Evolutionary conservation across 108 stramenopile species (phyloP).

Genomic region (Poteriospumella lacustris): DNA sequence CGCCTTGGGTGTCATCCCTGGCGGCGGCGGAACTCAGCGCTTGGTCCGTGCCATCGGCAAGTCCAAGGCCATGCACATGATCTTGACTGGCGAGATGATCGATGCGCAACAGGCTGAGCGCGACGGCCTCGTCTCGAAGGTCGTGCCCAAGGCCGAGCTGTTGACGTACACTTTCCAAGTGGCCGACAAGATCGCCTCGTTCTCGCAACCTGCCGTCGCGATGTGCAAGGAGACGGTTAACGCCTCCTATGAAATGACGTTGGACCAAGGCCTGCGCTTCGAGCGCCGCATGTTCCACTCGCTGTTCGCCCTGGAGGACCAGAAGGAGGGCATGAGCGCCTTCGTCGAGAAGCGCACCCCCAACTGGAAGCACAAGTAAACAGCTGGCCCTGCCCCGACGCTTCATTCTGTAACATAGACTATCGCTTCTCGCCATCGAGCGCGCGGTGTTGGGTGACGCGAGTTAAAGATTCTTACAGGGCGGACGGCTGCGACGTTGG

Average conservation of each 20-base stretch:
- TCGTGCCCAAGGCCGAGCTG: slow-evolving; percentile 69
- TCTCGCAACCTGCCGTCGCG: slow-evolving; percentile 68
- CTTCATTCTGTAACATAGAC: too few relatives aligned
- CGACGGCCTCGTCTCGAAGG: slow-evolving; percentile 82
- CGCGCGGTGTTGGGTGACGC: too few relatives aligned
- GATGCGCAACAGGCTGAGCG: slow-evolving; percentile 75
- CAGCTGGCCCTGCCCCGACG: too few relatives aligned
- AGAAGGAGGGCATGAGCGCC: slow-evolving; percentile 94
- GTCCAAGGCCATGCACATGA: slow-evolving; percentile 95
- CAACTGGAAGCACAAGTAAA: slow-evolving; percentile 67
- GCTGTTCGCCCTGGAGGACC: slow-evolving; percentile 91
- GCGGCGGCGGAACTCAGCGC: slow-evolving; percentile 85
- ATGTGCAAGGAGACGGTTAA: slow-evolving; percentile 96
- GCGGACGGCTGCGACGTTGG: too few relatives aligned
- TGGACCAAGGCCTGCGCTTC: slow-evolving; percentile 82
- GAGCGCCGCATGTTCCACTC: slow-evolving; percentile 94
- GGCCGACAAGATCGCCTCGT: slow-evolving; percentile 76
- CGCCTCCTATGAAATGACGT: slow-evolving; percentile 83
- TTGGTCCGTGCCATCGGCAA: slow-evolving; percentile 91
- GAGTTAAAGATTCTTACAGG: too few relatives aligned
- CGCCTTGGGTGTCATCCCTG: slow-evolving; percentile 90
- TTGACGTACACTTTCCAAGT: slow-evolving; percentile 56
- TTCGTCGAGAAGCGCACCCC: slow-evolving; percentile 82
- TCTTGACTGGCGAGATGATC: slow-evolving; percentile 84
- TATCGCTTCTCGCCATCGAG: too few relatives aligned